Conservation (phyloP, 164 flowering plant genomes). For the Warburgia ugandensis region DNA sequence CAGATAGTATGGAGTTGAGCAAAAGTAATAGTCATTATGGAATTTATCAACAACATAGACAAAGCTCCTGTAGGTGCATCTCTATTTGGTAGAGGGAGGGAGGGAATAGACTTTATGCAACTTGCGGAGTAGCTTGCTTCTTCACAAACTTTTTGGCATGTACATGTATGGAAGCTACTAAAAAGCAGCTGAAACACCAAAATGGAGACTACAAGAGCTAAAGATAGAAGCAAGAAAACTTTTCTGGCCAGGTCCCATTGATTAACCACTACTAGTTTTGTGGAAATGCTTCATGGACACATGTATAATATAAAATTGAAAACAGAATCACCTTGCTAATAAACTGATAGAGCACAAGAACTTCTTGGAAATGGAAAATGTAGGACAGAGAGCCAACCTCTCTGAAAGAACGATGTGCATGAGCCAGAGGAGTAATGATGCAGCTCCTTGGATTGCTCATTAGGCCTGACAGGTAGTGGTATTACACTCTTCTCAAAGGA, state of each 20-base stretch:
- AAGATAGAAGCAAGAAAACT: not conserved
- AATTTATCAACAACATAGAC: too few species aligned
- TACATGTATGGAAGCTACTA: too few species aligned
- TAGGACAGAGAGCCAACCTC: conserved; percentile 6
- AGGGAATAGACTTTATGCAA: too few species aligned
- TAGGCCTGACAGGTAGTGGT: conserved; percentile 13
- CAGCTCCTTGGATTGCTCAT: conserved; percentile 18
- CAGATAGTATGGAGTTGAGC: too few species aligned
- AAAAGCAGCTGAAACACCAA: too few species aligned
- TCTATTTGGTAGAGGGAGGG: too few species aligned
- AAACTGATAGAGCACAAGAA: not conserved
- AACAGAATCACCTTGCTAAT: not conserved
- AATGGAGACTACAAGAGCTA: not conserved
- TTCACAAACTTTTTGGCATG: too few species aligned
- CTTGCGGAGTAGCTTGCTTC: too few species aligned
- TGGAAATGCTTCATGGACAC: not conserved
- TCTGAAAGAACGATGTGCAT: conserved; percentile 15
- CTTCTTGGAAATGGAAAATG: not conserved
- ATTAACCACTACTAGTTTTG: not conserved
- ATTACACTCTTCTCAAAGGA: conserved; percentile 11
- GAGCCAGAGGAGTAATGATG: conserved; percentile 11
- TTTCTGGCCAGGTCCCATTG: not conserved
- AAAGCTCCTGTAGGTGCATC: too few species aligned
- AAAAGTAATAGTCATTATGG: too few species aligned
- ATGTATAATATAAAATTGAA: not conserved